Conservation (phyloP, 768 basidiomycete species). For the Trametes sanguinea region DNA sequence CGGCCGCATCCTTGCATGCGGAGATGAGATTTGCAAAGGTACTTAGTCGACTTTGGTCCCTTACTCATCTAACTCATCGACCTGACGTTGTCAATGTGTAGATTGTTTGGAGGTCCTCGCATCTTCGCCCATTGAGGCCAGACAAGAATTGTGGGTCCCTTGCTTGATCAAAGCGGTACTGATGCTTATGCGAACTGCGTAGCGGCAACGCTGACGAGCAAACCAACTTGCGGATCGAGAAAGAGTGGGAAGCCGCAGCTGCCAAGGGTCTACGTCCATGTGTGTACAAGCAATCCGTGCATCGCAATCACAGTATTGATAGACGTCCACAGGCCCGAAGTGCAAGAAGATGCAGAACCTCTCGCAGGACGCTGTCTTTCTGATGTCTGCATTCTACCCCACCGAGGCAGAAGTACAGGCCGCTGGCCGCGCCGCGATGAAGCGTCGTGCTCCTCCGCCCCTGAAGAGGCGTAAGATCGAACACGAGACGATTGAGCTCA, state of each 20-base stretch:
- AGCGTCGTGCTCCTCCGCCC: conserved; percentile 19
- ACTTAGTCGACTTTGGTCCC: conserved; percentile 8
- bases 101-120: conserved; percentile 60
- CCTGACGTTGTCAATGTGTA: conserved; percentile 22
- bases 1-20: conserved; percentile 64
- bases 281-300: conserved; percentile 31
- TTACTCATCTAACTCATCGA: too few species aligned
- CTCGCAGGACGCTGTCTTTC: conserved; percentile 54
- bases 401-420: conserved; percentile 55
- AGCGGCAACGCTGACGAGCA: conserved; percentile 59
- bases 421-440: conserved; percentile 37
- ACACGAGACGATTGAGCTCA: conserved; percentile 23
- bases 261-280: conserved; percentile 63
- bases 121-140: conserved; percentile 52
- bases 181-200: too few species aligned
- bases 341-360: conserved; percentile 70
- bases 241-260: conserved; percentile 55
- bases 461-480: conserved; percentile 18
- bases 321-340: conserved; percentile 50
- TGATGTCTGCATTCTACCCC: conserved; percentile 68
- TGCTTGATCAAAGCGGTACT: neutral
- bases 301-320: neutral
- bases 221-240: conserved; percentile 56
- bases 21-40: conserved; percentile 69
- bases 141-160: conserved; percentile 58